Evolutionary conservation across 2,329 filamentous ascomycete genomes (phyloP).

Genomic region (Aspergillus felis): DNA sequence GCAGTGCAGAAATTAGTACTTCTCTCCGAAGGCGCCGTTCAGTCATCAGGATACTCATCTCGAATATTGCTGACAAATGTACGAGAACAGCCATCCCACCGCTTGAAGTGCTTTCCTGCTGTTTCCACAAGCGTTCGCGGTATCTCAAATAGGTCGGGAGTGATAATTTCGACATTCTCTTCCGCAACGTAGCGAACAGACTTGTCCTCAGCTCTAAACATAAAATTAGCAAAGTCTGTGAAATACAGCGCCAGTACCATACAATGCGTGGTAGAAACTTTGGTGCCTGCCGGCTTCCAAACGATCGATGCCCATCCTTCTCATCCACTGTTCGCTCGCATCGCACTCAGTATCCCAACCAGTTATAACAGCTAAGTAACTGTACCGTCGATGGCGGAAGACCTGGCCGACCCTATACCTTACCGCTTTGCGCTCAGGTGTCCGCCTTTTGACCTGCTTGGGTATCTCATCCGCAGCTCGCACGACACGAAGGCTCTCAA

Average conservation of each 20-base stretch:
- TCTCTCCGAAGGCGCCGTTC: neutral
- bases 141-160: constrained; percentile 49
- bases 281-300: constrained; percentile 59
- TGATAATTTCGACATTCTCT: constrained; percentile 70
- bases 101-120: constrained; percentile 83
- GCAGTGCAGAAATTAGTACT: neutral
- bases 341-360: constrained; percentile 72
- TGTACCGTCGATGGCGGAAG: constrained; percentile 76
- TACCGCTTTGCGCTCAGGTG: constrained; percentile 43
- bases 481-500: constrained; percentile 53
- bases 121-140: constrained; percentile 54
- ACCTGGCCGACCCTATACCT: constrained; percentile 74
- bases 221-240: constrained; percentile 10
- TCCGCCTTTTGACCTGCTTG: constrained; percentile 43
- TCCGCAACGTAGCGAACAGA: constrained; percentile 72
- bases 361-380: constrained; percentile 75
- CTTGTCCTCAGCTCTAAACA: constrained; percentile 59
- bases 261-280: constrained; percentile 86
- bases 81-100: constrained; percentile 65
- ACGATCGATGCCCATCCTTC: constrained; percentile 59
- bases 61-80: constrained; percentile 78
- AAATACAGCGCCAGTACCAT: constrained; percentile 41
- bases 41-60: constrained; percentile 87
- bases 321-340: constrained; percentile 60
- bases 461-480: constrained; percentile 54